Conservation (phyloP, 305 asterid species). For the Rubia peregrina region DNA sequence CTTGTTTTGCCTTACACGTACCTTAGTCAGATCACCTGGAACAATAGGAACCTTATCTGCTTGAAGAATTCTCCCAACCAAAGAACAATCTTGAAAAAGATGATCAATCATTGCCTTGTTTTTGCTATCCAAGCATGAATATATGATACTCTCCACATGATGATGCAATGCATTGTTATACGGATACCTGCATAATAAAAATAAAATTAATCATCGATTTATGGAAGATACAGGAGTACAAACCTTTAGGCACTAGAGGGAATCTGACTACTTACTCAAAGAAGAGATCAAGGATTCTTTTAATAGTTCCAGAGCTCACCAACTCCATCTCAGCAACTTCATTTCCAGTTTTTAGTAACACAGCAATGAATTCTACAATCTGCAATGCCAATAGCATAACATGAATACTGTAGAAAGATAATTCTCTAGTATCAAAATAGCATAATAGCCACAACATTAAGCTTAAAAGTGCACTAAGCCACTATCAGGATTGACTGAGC, state of each 20-base stretch:
- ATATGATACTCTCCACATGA: constrained; percentile 92
- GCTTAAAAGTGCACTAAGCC: neutral
- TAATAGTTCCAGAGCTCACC: constrained; percentile 76
- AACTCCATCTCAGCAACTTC: constrained; percentile 81
- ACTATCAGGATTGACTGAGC: neutral
- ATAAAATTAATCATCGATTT: neutral
- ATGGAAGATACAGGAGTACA: neutral
- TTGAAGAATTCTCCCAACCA: constrained; percentile 66
- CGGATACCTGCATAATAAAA: constrained; percentile 59
- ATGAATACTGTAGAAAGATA: neutral
- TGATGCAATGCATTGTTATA: constrained; percentile 95
- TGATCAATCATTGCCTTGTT: constrained; percentile 52
- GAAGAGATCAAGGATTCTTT: constrained; percentile 76
- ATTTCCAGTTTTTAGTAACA: constrained; percentile 77
- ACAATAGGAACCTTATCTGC: constrained; percentile 56
- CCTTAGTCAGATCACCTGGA: constrained; percentile 56
- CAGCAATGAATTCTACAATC: constrained; percentile 90
- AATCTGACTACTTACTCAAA: constrained; percentile 55
- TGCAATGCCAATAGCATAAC: constrained; percentile 24
- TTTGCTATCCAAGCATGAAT: constrained; percentile 86
- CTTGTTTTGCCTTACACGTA: constrained; percentile 18
- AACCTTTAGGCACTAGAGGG: neutral
- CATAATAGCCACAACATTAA: neutral
- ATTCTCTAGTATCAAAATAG: neutral
- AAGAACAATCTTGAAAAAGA: constrained; percentile 68